A percentile compares a stretch with the other conserved stretches of the same genome.
Conservation (phyloP, 1,139 yeast genomes). For the Debaryomycetaceae sp. region DNA sequence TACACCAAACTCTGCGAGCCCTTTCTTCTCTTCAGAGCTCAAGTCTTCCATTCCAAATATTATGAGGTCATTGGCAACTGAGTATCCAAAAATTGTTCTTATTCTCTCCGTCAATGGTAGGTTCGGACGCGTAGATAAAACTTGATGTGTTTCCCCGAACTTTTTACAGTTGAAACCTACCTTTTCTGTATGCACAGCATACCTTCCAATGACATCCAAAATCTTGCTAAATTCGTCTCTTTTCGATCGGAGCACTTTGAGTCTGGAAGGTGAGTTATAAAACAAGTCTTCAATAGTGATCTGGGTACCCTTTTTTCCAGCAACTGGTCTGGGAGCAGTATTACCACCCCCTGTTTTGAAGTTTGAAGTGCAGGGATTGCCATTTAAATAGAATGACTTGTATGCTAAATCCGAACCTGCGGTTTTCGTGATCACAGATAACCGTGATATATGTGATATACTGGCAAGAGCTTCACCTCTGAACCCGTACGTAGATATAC, state of each 20-base stretch:
- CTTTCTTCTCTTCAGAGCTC: conserved; percentile 8
- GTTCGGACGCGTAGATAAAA: conserved; percentile 51
- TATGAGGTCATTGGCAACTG: conserved; percentile 64
- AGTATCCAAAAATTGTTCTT: conserved; percentile 67
- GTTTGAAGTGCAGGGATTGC: conserved; percentile 47
- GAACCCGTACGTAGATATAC: conserved; percentile 56
- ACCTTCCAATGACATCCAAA: conserved; percentile 79
- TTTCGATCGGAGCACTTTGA: conserved; percentile 61
- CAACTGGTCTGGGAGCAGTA: conserved; percentile 65
- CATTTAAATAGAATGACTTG: conserved; percentile 63
- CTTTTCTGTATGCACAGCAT: conserved; percentile 67
- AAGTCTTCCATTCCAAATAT: conserved; percentile 11
- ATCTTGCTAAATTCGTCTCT: conserved; percentile 75
- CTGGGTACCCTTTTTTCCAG: conserved; percentile 88
- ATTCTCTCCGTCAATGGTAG: conserved; percentile 61
- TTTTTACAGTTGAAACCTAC: conserved; percentile 82
- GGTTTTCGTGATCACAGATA: conserved; percentile 78
- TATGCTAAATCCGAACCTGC: conserved; percentile 60
- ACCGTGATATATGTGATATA: conserved; percentile 59
- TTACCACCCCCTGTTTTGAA: conserved; percentile 22
- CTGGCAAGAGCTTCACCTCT: conserved; percentile 61
- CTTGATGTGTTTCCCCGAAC: conserved; percentile 61
- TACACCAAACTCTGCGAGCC: conserved; percentile 43
- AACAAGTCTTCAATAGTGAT: conserved; percentile 85
- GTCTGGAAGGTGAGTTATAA: conserved; percentile 80